phyloP scores from a whole-genome alignment of 305 asterid genomes.

The Rubia balearica region DNA sequence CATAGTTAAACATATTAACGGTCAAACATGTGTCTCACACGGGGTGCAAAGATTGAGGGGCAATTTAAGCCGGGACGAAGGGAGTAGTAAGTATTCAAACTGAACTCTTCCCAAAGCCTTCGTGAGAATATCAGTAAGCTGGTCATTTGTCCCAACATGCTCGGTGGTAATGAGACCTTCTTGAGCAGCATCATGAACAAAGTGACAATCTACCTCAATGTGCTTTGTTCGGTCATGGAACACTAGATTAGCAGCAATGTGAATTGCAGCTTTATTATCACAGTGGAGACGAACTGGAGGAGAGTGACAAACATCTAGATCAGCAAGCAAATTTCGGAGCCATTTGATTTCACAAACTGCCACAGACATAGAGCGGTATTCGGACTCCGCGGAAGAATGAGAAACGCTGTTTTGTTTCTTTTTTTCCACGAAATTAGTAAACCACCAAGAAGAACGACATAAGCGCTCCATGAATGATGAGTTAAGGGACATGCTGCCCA shows the following conservation, averaged over 20 bases:
- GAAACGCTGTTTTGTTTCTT: conserved; percentile 10
- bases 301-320: neutral
- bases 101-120: too few relatives aligned
- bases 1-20: too few relatives aligned
- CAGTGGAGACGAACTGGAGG: neutral
- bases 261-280: conserved; percentile 5
- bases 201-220: conserved; percentile 13
- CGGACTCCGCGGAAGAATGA: conserved; percentile 5
- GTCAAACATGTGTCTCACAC: too few relatives aligned
- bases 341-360: neutral
- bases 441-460: neutral
- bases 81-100: too few relatives aligned
- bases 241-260: neutral
- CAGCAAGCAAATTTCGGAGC: neutral
- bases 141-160: too few relatives aligned
- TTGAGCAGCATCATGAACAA: neutral
- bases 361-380: neutral
- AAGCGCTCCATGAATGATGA: neutral
- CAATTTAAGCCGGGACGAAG: too few relatives aligned
- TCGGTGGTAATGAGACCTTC: too few relatives aligned
- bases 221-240: conserved; percentile 13
- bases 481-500: neutral
- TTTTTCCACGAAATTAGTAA: neutral
- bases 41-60: too few relatives aligned
- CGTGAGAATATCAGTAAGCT: too few relatives aligned